Percentiles rank a stretch among this genome's conserved stretches.
These are phyloP conservation scores for Sodiomyces alkalinus DNA, from an alignment of 2,329 filamentous ascomycete genomes.

Conservation along the genomic window DNA sequence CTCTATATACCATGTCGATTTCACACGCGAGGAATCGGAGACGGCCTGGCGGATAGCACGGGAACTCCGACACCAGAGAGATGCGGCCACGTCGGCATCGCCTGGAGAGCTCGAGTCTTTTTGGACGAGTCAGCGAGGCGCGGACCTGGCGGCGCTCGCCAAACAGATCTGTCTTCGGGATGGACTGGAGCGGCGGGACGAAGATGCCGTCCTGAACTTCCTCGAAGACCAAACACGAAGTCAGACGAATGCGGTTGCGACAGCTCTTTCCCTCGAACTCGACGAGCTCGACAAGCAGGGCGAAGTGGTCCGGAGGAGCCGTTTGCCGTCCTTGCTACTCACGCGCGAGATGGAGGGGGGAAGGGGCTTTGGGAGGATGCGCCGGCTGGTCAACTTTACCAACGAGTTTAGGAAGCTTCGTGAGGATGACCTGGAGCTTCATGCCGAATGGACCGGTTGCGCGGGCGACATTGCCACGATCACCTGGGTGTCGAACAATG, in stretches of 20 bases:
- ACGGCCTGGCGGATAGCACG: constrained; percentile 7
- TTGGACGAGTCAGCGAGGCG: too few relatives aligned
- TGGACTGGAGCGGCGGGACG: constrained; percentile 11
- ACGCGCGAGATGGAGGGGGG: constrained; percentile 34
- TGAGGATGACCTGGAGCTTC: constrained; percentile 36
- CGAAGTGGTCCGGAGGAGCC: constrained; percentile 13
- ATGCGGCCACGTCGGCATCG: too few relatives aligned
- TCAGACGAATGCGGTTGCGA: constrained; percentile 8
- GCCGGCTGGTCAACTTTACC: constrained; percentile 26
- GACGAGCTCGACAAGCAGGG: constrained; percentile 14
- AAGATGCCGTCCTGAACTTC: constrained; percentile 20
- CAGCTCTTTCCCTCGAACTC: constrained; percentile 15
- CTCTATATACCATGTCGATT: constrained; percentile 33
- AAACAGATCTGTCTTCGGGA: constrained; percentile 6
- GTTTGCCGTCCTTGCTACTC: constrained; percentile 26
- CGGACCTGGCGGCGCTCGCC: too few relatives aligned
- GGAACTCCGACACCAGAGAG: too few relatives aligned
- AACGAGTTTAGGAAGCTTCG: constrained; percentile 26
- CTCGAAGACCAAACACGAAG: constrained; percentile 18
- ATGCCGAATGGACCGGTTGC: constrained; percentile 42
- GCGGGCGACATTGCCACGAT: constrained; percentile 46
- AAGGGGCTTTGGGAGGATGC: constrained; percentile 23
- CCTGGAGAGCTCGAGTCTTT: too few relatives aligned
- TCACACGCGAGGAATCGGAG: constrained; percentile 21
- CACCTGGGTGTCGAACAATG: constrained; percentile 36